phyloP scores from a whole-genome alignment of 495 filamentous ascomycete genomes.

The Tuber umbilicatum region DNA sequence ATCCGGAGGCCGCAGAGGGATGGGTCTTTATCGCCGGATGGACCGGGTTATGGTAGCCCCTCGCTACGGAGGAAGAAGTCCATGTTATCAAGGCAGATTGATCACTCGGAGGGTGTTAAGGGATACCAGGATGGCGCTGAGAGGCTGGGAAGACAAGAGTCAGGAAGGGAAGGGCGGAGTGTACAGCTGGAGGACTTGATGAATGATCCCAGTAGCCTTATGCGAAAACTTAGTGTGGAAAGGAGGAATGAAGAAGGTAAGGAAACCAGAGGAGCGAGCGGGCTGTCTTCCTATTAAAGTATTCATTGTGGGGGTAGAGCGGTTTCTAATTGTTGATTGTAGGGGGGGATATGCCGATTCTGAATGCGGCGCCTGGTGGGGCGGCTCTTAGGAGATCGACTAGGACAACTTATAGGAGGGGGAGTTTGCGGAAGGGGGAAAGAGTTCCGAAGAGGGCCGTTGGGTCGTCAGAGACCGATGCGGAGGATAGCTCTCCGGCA shows the following conservation, averaged over 20 bases:
- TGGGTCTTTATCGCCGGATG: constrained; percentile 61
- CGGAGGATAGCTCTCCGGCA: constrained; percentile 50
- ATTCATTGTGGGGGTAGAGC: not conserved
- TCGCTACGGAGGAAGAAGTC: constrained; percentile 82
- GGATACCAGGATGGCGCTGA: constrained; percentile 85
- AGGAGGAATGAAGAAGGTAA: constrained; percentile 41
- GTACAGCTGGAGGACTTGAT: constrained; percentile 66
- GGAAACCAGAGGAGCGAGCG: constrained; percentile 4
- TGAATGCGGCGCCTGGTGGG: constrained; percentile 63
- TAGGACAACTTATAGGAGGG: constrained; percentile 82
- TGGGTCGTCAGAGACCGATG: constrained; percentile 54
- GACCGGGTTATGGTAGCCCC: constrained; percentile 48
- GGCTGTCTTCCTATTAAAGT: constrained; percentile 2
- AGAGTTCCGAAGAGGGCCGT: constrained; percentile 65
- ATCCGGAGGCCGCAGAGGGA: constrained; percentile 57
- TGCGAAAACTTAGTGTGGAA: constrained; percentile 60
- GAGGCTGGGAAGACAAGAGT: constrained; percentile 67
- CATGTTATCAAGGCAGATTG: constrained; percentile 89
- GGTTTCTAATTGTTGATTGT: constrained; percentile 21
- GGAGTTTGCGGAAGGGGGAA: constrained; percentile 75
- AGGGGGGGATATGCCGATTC: constrained; percentile 68
- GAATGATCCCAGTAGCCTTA: constrained; percentile 65
- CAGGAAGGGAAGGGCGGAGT: constrained; percentile 51
- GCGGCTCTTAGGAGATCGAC: constrained; percentile 81
- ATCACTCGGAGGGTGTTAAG: constrained; percentile 58